Conservation (phyloP, 2,329 filamentous ascomycete species). For the Zelopaecilomyces penicillatus region DNA sequence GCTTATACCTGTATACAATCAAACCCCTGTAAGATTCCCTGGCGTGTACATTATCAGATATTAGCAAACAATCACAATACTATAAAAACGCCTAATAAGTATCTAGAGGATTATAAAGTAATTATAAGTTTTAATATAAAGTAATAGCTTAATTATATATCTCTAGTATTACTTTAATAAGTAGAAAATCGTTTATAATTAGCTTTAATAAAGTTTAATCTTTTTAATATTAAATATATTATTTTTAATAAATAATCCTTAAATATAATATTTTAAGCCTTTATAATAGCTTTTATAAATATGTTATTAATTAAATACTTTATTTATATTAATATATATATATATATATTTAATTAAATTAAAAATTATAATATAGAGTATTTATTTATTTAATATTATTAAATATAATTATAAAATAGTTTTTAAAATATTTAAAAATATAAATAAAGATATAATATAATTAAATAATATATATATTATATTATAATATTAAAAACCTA, state of each 20-base stretch:
- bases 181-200: neutral
- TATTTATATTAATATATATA: neutral
- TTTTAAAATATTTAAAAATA: neutral
- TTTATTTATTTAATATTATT: neutral
- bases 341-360: neutral
- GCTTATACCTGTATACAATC: too few relatives aligned
- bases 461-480: neutral
- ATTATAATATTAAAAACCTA: neutral
- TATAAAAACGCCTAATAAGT: neutral
- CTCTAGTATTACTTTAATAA: neutral
- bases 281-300: too few relatives aligned
- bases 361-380: neutral
- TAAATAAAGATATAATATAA: neutral
- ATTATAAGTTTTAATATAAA: neutral
- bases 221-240: neutral
- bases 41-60: neutral
- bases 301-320: neutral
- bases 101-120: neutral
- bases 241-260: too few relatives aligned
- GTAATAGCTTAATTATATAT: neutral
- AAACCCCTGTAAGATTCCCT: neutral
- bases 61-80: neutral
- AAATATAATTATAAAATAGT: neutral
- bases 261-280: too few relatives aligned
- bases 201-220: too few relatives aligned